Conservation (phyloP, 371 early-diverging fungal genomes). For the Batkoa obscura region DNA sequence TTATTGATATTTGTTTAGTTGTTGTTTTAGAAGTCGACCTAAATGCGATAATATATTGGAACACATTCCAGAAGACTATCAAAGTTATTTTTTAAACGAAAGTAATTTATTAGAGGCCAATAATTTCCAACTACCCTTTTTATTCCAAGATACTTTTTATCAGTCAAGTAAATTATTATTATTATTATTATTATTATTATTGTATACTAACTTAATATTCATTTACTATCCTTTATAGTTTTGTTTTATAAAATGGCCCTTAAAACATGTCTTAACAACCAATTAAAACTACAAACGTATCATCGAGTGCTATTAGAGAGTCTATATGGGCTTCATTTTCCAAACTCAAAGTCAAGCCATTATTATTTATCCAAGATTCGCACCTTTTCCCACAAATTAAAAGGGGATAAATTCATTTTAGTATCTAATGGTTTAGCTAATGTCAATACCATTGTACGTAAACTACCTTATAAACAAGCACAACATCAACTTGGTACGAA, state of each 20-base stretch:
- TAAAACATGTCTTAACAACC: too few species aligned
- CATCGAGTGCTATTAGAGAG: background rate
- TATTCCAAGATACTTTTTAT: background rate
- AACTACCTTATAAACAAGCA: background rate
- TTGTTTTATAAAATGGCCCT: too few species aligned
- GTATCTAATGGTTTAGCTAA: slow-evolving; percentile 2
- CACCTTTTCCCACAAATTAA: background rate
- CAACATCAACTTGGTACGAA: slow-evolving; percentile 1
- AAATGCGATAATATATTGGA: too few species aligned
- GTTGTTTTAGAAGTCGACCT: background rate
- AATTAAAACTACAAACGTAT: background rate
- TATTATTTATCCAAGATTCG: background rate
- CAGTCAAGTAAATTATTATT: background rate
- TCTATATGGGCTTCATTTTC: slow-evolving; percentile 3
- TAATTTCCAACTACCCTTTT: background rate
- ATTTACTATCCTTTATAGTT: too few species aligned
- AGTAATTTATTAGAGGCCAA: too few species aligned
- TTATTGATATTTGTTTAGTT: too few species aligned
- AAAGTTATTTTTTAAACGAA: too few species aligned
- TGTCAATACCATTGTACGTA: background rate
- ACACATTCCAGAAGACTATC: too few species aligned
- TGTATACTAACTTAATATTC: too few species aligned
- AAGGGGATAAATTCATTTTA: background rate
- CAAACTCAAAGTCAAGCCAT: background rate
- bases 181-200: too few species aligned